A percentile compares a stretch with the other conserved stretches of the same genome.
phyloP scores from a whole-genome alignment of 2,329 filamentous ascomycete genomes.

The Fusarium globosum region DNA sequence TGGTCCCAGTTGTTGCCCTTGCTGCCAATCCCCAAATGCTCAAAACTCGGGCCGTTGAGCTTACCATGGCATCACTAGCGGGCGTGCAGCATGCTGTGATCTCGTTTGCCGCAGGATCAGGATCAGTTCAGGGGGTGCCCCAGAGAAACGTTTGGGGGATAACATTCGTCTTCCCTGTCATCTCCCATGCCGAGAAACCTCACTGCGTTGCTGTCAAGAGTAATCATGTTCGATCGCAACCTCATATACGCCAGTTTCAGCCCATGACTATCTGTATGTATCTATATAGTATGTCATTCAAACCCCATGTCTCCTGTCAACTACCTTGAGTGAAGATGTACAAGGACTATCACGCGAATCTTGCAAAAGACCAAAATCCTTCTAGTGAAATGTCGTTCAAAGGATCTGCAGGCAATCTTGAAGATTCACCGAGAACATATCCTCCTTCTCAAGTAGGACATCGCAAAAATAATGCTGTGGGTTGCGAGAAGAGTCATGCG shows the following conservation, averaged over 20 bases:
- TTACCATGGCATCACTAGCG: conserved; percentile 21
- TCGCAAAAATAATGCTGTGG: conserved; percentile 18
- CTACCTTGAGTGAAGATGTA: background rate
- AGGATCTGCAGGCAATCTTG: conserved; percentile 4
- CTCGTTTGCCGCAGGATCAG: conserved; percentile 35
- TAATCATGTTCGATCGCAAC: background rate
- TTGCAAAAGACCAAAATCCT: background rate
- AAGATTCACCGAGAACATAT: conserved; percentile 5
- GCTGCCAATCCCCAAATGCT: conserved; percentile 15
- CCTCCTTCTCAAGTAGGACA: conserved; percentile 5
- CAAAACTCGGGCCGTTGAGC: conserved; percentile 36
- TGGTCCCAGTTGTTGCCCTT: conserved; percentile 23
- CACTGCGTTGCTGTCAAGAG: background rate
- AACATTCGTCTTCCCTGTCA: conserved; percentile 22
- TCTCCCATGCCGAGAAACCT: conserved; percentile 14
- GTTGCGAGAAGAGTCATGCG: conserved; percentile 32
- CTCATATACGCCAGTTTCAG: background rate
- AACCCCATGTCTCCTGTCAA: background rate
- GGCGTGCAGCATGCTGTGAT: conserved; percentile 33
- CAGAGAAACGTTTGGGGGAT: conserved; percentile 16
- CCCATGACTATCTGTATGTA: background rate
- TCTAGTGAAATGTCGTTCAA: background rate
- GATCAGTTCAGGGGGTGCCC: conserved; percentile 28
- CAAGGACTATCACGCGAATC: background rate
- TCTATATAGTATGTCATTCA: background rate